Conservation (phyloP, 768 basidiomycete genomes). For the Ramaria sp. region DNA sequence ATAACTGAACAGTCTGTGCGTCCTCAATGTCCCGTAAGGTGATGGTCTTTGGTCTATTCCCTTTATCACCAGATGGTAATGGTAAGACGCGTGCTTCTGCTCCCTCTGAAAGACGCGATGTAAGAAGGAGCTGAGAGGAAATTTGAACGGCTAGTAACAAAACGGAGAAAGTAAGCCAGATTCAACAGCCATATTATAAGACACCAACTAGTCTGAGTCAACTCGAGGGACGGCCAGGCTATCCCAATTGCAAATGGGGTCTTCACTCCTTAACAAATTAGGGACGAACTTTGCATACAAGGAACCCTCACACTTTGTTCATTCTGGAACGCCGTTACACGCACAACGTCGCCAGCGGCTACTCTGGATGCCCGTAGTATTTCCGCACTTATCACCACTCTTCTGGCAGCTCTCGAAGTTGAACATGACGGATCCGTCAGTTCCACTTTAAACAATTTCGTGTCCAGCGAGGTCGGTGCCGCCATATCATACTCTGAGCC, state of each 20-base stretch:
- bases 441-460: constrained; percentile 20
- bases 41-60: constrained; percentile 32
- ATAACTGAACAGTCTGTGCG: constrained; percentile 42
- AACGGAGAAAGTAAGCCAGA: constrained; percentile 9
- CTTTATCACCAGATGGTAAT: background rate
- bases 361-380: constrained; percentile 48
- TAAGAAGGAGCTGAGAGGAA: constrained; percentile 48
- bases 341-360: constrained; percentile 60
- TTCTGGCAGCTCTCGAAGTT: constrained; percentile 43
- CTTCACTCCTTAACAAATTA: background rate
- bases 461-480: background rate
- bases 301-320: constrained; percentile 24
- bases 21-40: constrained; percentile 38
- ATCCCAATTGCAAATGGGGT: constrained; percentile 56
- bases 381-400: constrained; percentile 55
- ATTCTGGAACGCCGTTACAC: constrained; percentile 31
- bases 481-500: no score
- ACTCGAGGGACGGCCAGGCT: constrained; percentile 65
- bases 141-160: constrained; percentile 38
- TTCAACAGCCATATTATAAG: constrained; percentile 12
- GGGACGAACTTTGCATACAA: background rate
- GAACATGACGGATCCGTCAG: constrained; percentile 14
- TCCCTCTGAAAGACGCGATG: constrained; percentile 44
- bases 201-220: constrained; percentile 44
- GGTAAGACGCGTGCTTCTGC: constrained; percentile 38